Conservation (phyloP, 805 yeast genomes). For the Wickerhamomyces silvicola region DNA sequence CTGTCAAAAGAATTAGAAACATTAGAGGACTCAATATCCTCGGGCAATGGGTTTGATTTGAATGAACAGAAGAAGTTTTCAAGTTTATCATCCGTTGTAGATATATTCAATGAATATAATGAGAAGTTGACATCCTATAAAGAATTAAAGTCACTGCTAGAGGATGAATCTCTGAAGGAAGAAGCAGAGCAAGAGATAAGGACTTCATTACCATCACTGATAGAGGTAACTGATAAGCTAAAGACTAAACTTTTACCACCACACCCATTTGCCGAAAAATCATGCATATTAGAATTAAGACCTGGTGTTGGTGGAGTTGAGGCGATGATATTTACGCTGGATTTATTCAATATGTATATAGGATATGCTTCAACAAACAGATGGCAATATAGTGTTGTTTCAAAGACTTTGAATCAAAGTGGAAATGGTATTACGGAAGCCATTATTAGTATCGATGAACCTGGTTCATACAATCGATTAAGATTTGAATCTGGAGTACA, state of each 20-base stretch:
- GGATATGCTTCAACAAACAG: constrained; percentile 55
- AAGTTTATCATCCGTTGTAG: constrained; percentile 37
- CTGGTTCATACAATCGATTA: constrained; percentile 68
- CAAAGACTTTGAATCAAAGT: constrained; percentile 47
- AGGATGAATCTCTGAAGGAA: constrained; percentile 40
- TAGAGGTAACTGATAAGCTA: constrained; percentile 36
- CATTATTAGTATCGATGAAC: constrained; percentile 62
- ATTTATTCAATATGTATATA: constrained; percentile 74
- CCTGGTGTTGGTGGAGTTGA: constrained; percentile 98
- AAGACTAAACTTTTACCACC: constrained; percentile 65
- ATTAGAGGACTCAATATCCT: constrained; percentile 36
- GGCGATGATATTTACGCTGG: constrained; percentile 80
- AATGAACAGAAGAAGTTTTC: constrained; percentile 45
- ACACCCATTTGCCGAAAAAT: constrained; percentile 65
- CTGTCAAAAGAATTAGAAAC: constrained; percentile 34
- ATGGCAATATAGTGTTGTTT: constrained; percentile 64
- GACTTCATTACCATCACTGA: constrained; percentile 37
- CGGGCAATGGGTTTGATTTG: constrained; percentile 33
- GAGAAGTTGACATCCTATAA: constrained; percentile 22
- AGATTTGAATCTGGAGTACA: constrained; percentile 94
- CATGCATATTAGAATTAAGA: constrained; percentile 77
- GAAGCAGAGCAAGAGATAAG: constrained; percentile 63
- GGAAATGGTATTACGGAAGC: constrained; percentile 75
- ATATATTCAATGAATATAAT: constrained; percentile 32
- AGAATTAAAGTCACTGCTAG: constrained; percentile 38